Evolutionary conservation across 2,329 filamentous ascomycete genomes (phyloP), one percentile per base, ranked within the genome.

Genomic region (Colletotrichum shisoi): DNA sequence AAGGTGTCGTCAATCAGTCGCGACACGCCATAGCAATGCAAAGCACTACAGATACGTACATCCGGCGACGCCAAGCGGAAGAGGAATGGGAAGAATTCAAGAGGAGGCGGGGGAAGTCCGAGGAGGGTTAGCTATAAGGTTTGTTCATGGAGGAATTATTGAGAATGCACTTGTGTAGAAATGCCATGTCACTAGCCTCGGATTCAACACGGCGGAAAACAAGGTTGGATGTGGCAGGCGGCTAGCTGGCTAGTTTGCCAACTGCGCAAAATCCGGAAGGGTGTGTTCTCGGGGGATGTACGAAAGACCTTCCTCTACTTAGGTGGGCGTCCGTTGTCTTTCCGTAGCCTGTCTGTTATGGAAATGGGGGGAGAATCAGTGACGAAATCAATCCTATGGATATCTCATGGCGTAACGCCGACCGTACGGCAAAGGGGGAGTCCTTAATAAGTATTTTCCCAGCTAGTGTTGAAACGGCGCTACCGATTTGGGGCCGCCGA

Each of bases 161-260:
- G 58, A 39, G 60, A 31, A 67, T 67, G 64, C 61, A 60, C 49
- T 54, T 67, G 64, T 65, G 61, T 34, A 44, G 57, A 62, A 68
- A 68, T 61, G 42, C 62, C 62, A 68, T 68, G 49, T 37, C 39
- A 15, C 34, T 42, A 37, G 39, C 27, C 39, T 45, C 24, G 53
- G 31, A 53, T 63, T 63, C 46, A 11, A 21, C 45, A 21, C 39
- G 24, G 31, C 5, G 12, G n/a, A 17, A 42, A 49, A 48, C 45
- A 58, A 37, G 44, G 24, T 58, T 44, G 40, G 17, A 40, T n/a
- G 7, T 12, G 15, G 45, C 57, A 7, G 8, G 7, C 31, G 31
- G 31, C 27, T 31, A 7, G 27, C 31, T 34, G 31, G 31, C 31
- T 34, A 7, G 31, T 7, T 34, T 9, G 31, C 31, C 7, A 34